Conservation (phyloP, 2,329 filamentous ascomycete genomes). For the Ophiostoma sp. region DNA sequence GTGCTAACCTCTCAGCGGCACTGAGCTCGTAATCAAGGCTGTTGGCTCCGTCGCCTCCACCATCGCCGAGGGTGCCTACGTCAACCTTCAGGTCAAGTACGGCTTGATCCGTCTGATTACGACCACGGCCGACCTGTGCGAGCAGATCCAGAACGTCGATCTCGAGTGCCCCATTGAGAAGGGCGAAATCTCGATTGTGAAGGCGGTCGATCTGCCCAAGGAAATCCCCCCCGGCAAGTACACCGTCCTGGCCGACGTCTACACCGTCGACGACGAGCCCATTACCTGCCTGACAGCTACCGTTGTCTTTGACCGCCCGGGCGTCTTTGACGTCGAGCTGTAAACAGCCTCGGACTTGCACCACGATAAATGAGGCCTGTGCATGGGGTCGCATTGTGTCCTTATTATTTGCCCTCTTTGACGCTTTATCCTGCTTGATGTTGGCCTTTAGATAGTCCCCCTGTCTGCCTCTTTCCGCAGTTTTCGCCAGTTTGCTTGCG, state of each 20-base stretch:
- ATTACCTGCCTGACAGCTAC: conserved; percentile 83
- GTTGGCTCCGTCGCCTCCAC: conserved; percentile 65
- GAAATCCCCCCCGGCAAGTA: conserved; percentile 90
- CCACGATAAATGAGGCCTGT: background rate
- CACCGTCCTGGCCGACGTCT: conserved; percentile 80
- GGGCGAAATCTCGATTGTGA: conserved; percentile 66
- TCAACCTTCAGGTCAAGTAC: conserved; percentile 84
- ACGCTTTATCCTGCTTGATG: background rate
- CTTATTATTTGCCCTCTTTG: background rate
- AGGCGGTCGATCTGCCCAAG: conserved; percentile 76
- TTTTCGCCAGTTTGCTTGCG: background rate
- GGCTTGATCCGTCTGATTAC: conserved; percentile 85
- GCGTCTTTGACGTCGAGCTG: conserved; percentile 17
- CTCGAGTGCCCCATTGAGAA: conserved; percentile 81
- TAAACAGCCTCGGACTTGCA: conserved; percentile 3
- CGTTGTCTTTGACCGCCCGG: conserved; percentile 53
- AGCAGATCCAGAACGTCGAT: conserved; percentile 82
- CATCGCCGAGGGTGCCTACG: conserved; percentile 73
- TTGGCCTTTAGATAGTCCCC: background rate
- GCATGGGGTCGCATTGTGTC: no score
- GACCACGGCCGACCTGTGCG: conserved; percentile 77
- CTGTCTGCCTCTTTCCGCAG: background rate
- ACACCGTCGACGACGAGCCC: conserved; percentile 62
- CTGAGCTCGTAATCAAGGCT: conserved; percentile 72
- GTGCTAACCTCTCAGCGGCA: conserved; percentile 52